Percentiles rank a stretch among this genome's conserved stretches.
Conservation (phyloP, 2,329 filamentous ascomycete species). For the Rhytidhysteron rufulum region DNA sequence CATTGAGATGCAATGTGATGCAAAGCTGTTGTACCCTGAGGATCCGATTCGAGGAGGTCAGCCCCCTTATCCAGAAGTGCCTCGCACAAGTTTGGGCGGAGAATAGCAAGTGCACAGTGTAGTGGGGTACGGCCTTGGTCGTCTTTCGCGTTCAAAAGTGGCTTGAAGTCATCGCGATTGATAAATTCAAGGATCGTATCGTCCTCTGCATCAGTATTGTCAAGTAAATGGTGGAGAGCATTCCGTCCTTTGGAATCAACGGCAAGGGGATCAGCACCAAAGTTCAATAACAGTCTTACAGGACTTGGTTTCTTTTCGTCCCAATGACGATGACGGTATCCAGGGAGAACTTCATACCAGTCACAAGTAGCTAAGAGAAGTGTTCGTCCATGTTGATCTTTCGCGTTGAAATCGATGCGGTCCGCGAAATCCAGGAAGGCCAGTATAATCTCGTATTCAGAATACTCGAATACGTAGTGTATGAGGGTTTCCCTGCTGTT, state of each 20-base stretch:
- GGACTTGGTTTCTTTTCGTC: neutral
- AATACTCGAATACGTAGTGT: neutral
- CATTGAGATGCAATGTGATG: slow-evolving; percentile 18
- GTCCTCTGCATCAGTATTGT: neutral
- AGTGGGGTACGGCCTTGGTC: neutral
- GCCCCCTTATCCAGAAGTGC: slow-evolving; percentile 4
- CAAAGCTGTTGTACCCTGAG: slow-evolving; percentile 14
- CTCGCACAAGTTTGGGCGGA: neutral
- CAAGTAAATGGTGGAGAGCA: slow-evolving; percentile 10
- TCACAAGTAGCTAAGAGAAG: neutral
- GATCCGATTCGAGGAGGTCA: slow-evolving; percentile 13
- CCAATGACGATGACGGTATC: slow-evolving; percentile 4
- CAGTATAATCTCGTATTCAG: neutral
- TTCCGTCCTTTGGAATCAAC: slow-evolving; percentile 12
- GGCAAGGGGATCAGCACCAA: neutral
- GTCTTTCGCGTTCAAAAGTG: neutral
- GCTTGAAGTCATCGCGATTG: neutral
- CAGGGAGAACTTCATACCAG: slow-evolving; percentile 5
- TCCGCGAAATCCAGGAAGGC: neutral
- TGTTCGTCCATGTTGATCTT: neutral
- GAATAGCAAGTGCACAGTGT: neutral
- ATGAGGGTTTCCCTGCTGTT: neutral
- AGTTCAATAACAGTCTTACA: neutral
- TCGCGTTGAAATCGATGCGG: neutral
- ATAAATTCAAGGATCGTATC: neutral